A percentile compares a stretch with the other conserved stretches of the same genome.
Conservation (phyloP, 2,329 filamentous ascomycete genomes). For the Colletotrichum zoysiae region DNA sequence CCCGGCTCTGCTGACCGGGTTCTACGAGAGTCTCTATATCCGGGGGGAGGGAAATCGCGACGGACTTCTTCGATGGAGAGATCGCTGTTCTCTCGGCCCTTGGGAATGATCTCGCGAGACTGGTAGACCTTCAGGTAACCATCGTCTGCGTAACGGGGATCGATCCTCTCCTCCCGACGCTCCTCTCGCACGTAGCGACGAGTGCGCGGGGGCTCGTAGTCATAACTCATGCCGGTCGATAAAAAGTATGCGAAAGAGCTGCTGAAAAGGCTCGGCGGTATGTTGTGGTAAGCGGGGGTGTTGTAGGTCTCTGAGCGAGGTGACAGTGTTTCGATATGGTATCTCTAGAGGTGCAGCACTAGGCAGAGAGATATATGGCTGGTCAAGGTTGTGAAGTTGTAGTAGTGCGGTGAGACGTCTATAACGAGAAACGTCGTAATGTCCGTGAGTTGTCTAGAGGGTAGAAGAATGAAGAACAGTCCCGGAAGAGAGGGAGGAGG, state of each 20-base stretch:
- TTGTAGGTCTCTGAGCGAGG: slow-evolving; percentile 13
- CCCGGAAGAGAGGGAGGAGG: slow-evolving; percentile 10
- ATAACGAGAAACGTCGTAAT: neutral
- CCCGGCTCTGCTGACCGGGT: slow-evolving; percentile 73
- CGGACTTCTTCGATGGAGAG: slow-evolving; percentile 84
- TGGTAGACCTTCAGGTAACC: slow-evolving; percentile 59
- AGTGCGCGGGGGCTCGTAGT: slow-evolving; percentile 63
- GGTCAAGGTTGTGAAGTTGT: slow-evolving; percentile 2
- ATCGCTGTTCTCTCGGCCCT: slow-evolving; percentile 78
- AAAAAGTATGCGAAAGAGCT: neutral
- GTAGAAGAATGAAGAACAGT: slow-evolving; percentile 7
- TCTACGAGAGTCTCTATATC: slow-evolving; percentile 67
- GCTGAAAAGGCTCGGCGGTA: slow-evolving; percentile 8
- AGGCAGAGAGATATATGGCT: neutral
- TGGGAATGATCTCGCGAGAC: slow-evolving; percentile 67
- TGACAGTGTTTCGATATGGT: neutral
- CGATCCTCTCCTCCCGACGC: slow-evolving; percentile 60
- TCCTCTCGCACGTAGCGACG: slow-evolving; percentile 68
- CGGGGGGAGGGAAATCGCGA: slow-evolving; percentile 85
- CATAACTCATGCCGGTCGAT: slow-evolving; percentile 57
- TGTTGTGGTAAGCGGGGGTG: slow-evolving; percentile 26
- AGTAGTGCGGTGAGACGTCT: neutral
- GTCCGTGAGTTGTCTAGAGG: slow-evolving; percentile 11
- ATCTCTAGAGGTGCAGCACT: neutral
- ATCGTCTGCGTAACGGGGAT: slow-evolving; percentile 68